Evolutionary conservation across 192 early-diverging fungal species (phyloP), one percentile per base, ranked within the genome.

Genomic region (Coemansia sp.): DNA sequence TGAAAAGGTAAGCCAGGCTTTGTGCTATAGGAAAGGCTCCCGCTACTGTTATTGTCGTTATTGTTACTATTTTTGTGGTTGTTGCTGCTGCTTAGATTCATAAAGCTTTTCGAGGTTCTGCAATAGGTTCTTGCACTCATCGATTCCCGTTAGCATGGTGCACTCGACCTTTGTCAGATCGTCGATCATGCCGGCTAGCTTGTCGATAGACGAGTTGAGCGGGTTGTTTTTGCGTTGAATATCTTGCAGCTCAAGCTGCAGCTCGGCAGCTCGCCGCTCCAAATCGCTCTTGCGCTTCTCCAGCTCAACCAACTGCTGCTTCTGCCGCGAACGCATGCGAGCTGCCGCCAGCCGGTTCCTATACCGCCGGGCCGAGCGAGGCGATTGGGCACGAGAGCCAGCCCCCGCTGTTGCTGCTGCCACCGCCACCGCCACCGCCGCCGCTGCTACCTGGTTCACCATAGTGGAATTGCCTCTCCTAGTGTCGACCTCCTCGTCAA

Each of bases 281-380:
- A 79, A 59, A 7, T 57, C 43, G 16, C 36, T 50, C 61, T 79
- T 79, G 62, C 77, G 68, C 51, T 71, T 48, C 62, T 79, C 71
- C 23, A 79, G 53, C 50, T 74, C 65, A 5, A 55, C 77, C 65
- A 79, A 37, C 20, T 79, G 77, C 59, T 74, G 77, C 46, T 71
- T 74, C 64, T 79, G 77, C 42, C 77, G 65, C 14, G 63, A 64
- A 13, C 77, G 77, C 77, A 79, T 79, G 40, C 77, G 68, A 1
- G 77, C 71, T 9, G 77, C 71, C 0, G 77, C 77, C 36, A 74
- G n/a, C 1, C 72, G 60, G 48, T 79, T 79, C 8, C 77, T 34
- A n/a, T 65, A 50, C 21, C 77, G 59, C 5, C 77, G 68, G 13
- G 63, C 65, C 16, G 77, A 71, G 48, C 69, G 68, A 16, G 77